A percentile compares a stretch with the other conserved stretches of the same genome.
Conservation (phyloP, 2,329 filamentous ascomycete species). For the Botrytis fragariae region DNA sequence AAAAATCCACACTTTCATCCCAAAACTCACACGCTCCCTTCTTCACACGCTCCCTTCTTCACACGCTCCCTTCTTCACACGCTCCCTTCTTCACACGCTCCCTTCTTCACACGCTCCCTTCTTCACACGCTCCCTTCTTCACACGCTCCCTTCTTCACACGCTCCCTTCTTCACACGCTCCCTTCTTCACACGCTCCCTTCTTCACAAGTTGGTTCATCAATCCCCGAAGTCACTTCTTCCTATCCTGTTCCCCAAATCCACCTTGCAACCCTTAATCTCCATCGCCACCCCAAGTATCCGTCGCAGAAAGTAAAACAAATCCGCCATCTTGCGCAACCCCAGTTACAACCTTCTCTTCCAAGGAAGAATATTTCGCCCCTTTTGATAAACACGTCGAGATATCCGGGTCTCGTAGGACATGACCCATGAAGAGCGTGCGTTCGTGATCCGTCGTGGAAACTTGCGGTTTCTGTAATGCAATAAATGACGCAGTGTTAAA, state of each 20-base stretch:
- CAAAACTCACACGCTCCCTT: constrained; percentile 2
- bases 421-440: constrained; percentile 40
- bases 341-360: constrained; percentile 28
- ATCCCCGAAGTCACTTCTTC: not conserved
- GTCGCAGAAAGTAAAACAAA: constrained; percentile 5
- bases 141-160: no score
- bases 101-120: no score
- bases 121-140: no score
- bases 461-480: constrained; percentile 35
- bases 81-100: no score
- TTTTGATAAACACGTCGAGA: constrained; percentile 22
- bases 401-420: constrained; percentile 20
- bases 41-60: no score
- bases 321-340: not conserved
- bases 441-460: constrained; percentile 40
- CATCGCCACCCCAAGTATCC: constrained; percentile 10
- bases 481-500: constrained; percentile 38
- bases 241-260: not conserved
- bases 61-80: no score
- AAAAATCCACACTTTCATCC: constrained; percentile 2
- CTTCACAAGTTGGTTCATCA: constrained; percentile 11
- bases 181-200: not conserved
- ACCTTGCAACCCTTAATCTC: not conserved
- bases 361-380: constrained; percentile 28
- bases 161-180: no score